These are phyloP conservation scores for Trichoderma gracile DNA, from an alignment of 2,329 filamentous ascomycete species.

Conservation along the genomic window DNA sequence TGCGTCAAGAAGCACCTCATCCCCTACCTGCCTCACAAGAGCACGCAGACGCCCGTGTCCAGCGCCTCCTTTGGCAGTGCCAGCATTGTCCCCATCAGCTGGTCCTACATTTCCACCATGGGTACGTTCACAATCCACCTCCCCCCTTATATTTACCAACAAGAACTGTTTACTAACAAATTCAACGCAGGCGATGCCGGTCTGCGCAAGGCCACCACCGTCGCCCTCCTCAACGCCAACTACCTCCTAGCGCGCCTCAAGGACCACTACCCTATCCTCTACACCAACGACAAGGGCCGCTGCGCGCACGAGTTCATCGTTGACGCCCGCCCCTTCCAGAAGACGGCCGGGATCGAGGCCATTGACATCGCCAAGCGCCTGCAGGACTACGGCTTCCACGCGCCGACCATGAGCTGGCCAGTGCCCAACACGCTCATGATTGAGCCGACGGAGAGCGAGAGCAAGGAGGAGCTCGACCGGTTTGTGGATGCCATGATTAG, in stretches of 20 bases:
- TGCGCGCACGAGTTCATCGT: conserved; percentile 98
- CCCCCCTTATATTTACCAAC: not conserved
- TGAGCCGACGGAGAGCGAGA: conserved; percentile 93
- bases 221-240: conserved; percentile 94
- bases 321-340: conserved; percentile 81
- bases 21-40: conserved; percentile 59
- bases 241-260: conserved; percentile 89
- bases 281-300: conserved; percentile 83
- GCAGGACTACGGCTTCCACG: conserved; percentile 96
- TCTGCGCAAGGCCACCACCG: conserved; percentile 84
- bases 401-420: conserved; percentile 96
- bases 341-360: conserved; percentile 79
- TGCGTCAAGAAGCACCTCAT: conserved; percentile 82
- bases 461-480: conserved; percentile 86
- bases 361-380: conserved; percentile 96
- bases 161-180: not conserved
- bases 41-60: conserved; percentile 62
- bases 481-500: conserved; percentile 88
- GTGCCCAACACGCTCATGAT: conserved; percentile 97
- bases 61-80: conserved; percentile 86
- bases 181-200: conserved; percentile 51
- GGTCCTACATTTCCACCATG: conserved; percentile 96
- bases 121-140: conserved; percentile 46
- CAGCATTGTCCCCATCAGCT: conserved; percentile 90
- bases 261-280: conserved; percentile 86